Evolutionary conservation across 2,329 filamentous ascomycete genomes (phyloP), one percentile per base, ranked within the genome.

Genomic region (Sphaerulina musiva): DNA sequence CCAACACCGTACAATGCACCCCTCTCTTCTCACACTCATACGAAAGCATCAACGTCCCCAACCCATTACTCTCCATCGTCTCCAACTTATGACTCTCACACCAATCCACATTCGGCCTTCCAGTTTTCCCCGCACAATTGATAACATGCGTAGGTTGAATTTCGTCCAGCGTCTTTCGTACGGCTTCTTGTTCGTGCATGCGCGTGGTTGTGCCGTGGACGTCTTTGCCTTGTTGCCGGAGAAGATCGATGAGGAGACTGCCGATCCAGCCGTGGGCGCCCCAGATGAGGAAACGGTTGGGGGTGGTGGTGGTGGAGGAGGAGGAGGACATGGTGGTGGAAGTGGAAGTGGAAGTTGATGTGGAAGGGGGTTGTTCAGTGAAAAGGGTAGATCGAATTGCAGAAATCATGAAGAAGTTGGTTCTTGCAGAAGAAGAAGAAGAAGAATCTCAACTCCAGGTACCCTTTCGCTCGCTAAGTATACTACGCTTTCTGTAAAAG

Each of bases 101-200:
- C 82, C 82, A 85, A 70, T 86, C 83, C 67, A 85, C 82, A 60
- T 86, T 86, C 58, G 83, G 83, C 23, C 81, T 76, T 47, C 84
- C 83, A 2, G 82, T 86, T 66, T 78, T 81, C 57, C 83, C 83
- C 46, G 83, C 83, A 56, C 78, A 80, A 69, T 85, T 85, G 48
- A 86, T 71, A 53, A 86, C 82, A 64, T 85, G 82, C 3, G 82
- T 85, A 20, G 83, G 84, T 69, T 80, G 79, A 68, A 83, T 71
- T 48, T 72, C 73, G 46, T 81, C 76, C 26, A 86, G 74, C 66
- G 81, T 78, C 44, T 74, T 72, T 50, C 79, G 67, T 53, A 85
- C 82, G 51, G 72, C 72, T 63, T 80, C 76, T 58, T 80, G 75
- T 63, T 84, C 75, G 68, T 86, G 80, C 82, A 85, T 85, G 62